These are phyloP conservation scores for Heterobasidion annosum DNA, from an alignment of 1,284 basidiomycete species.

Conservation along the genomic window DNA sequence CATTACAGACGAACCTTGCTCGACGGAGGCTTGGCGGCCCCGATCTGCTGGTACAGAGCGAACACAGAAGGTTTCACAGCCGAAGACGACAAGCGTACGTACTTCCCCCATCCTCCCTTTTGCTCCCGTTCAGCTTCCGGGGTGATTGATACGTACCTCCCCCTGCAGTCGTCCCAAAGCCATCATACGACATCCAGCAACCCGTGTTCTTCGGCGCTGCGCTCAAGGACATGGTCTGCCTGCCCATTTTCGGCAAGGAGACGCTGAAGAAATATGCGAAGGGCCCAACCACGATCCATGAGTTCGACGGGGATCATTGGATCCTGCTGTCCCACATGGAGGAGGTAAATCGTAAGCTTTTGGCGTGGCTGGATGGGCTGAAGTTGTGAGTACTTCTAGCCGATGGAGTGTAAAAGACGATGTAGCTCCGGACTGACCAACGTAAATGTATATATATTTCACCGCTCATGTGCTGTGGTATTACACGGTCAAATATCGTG, in stretches of 20 bases:
- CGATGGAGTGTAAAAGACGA: neutral
- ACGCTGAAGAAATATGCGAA: slow-evolving; percentile 10
- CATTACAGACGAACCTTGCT: no score
- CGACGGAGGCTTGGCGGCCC: no score
- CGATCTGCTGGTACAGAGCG: no score
- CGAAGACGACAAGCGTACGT: no score
- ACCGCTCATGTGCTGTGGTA: no score
- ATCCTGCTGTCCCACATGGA: slow-evolving; percentile 17
- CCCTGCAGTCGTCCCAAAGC: slow-evolving; percentile 9
- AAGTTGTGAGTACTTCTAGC: neutral
- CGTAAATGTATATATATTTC: neutral
- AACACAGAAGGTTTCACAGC: no score
- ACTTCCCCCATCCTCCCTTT: neutral
- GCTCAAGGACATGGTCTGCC: slow-evolving; percentile 14
- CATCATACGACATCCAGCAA: slow-evolving; percentile 9
- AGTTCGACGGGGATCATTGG: slow-evolving; percentile 24
- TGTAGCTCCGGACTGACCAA: neutral
- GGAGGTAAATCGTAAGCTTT: slow-evolving; percentile 17
- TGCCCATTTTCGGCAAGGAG: slow-evolving; percentile 11
- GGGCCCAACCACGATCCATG: slow-evolving; percentile 14
- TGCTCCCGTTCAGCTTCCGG: neutral
- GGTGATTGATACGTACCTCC: neutral
- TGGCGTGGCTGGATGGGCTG: slow-evolving; percentile 13
- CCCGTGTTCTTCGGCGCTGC: slow-evolving; percentile 17
- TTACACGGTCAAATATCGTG: no score